Evolutionary conservation across 164 flowering plant genomes (phyloP).

Genomic region (Nymphaea colorata): DNA sequence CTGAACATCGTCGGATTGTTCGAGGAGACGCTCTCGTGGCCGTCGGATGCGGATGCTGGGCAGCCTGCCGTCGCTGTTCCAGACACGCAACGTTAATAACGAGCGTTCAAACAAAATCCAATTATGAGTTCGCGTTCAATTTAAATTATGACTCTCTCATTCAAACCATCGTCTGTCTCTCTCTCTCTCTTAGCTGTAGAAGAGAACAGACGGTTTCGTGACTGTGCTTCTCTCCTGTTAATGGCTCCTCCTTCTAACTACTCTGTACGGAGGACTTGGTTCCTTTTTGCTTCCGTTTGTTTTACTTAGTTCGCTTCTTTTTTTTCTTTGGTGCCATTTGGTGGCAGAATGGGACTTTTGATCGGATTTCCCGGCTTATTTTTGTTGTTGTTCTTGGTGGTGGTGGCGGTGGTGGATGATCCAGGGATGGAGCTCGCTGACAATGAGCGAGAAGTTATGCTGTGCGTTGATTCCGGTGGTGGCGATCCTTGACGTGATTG

Average conservation of each 20-base stretch:
- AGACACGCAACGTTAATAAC: too few species aligned
- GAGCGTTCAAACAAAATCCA: too few species aligned
- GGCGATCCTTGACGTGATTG: not conserved
- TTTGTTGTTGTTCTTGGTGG: not conserved
- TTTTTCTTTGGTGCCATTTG: not conserved
- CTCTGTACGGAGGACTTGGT: not conserved
- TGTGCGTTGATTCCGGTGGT: not conserved
- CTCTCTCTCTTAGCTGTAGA: too few species aligned
- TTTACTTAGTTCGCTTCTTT: not conserved
- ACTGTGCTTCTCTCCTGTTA: too few species aligned
- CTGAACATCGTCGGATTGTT: too few species aligned
- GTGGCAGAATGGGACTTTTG: not conserved
- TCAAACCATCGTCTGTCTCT: too few species aligned
- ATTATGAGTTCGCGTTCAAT: too few species aligned
- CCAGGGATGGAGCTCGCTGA: not conserved
- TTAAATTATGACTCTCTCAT: too few species aligned
- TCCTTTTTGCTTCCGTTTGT: not conserved
- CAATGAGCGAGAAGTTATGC: not conserved
- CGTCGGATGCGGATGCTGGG: too few species aligned
- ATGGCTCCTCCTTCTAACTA: not conserved
- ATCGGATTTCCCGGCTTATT: not conserved
- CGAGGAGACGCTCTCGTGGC: too few species aligned
- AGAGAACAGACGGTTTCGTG: too few species aligned
- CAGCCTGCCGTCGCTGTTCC: too few species aligned
- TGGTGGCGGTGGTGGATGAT: not conserved